phyloP scores from a whole-genome alignment of 371 early-diverging fungal genomes.

The Nosema muscidifuracis region DNA sequence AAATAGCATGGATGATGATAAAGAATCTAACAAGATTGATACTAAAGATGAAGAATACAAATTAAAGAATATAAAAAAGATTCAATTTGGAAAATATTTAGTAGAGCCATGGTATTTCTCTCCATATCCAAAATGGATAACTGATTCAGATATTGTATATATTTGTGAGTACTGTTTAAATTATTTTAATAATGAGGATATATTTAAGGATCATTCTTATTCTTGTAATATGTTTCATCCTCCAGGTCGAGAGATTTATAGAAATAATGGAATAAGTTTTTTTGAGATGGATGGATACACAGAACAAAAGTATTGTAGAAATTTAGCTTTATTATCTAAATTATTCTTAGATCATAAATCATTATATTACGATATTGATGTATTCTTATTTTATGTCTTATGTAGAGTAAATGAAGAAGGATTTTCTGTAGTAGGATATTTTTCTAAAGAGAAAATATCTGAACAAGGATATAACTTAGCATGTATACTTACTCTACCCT shows the following conservation, averaged over 20 bases:
- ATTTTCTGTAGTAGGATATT: slow-evolving; percentile 89
- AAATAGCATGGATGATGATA: slow-evolving; percentile 19
- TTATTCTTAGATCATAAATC: slow-evolving; percentile 98
- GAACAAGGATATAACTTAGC: slow-evolving; percentile 90
- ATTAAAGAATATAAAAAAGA: slow-evolving; percentile 66
- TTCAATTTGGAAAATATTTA: slow-evolving; percentile 71
- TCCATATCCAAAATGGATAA: slow-evolving; percentile 93
- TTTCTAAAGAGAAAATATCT: slow-evolving; percentile 92
- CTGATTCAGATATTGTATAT: slow-evolving; percentile 70
- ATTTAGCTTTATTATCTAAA: slow-evolving; percentile 88
- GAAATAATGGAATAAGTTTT: slow-evolving; percentile 75
- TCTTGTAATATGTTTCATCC: slow-evolving; percentile 79
- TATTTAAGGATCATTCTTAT: slow-evolving; percentile 66
- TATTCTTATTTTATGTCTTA: slow-evolving; percentile 92
- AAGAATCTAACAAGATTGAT: slow-evolving; percentile 9
- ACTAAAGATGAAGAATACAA: slow-evolving; percentile 55
- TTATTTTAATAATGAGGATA: slow-evolving; percentile 71
- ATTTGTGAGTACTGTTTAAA: slow-evolving; percentile 93
- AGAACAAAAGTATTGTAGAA: slow-evolving; percentile 83
- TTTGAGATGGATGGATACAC: slow-evolving; percentile 82
- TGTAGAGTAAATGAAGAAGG: slow-evolving; percentile 68
- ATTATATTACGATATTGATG: slow-evolving; percentile 95
- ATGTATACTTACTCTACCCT: slow-evolving; percentile 95
- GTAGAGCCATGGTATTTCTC: slow-evolving; percentile 91
- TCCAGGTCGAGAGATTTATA: slow-evolving; percentile 95